Base-by-base conservation (phyloP, 805 yeast species). In the Danielia oregonensis region DNA sequence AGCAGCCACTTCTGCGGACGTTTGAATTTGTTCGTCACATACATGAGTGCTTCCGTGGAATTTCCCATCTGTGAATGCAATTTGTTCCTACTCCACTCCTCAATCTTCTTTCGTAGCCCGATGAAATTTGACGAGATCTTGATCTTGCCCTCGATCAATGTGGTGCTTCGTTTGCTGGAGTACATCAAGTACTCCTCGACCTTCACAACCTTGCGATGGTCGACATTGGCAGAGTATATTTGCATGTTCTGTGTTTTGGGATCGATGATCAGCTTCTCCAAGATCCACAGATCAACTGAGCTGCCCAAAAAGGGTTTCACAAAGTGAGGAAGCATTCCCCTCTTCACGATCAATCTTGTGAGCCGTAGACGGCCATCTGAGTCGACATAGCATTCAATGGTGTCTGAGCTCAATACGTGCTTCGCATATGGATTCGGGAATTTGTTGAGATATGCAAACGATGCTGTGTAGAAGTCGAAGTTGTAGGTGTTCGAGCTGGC, bases 331-430 rank as follows among this genome's bases (percentile, higher is more conserved):
- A 89, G 65, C 45, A 86, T 71, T 2, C 97, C 97, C 4, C 74
- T 65, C 55, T 89, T 91, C 46, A 75, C 75, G 28, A 89, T 78
- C 26, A 89, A 64, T 45, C 91, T 72, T 4, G 91, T 83, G 24
- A 85, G 78, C 45, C 76, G 73, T 29, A 89, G 69, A 32, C 77
- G 68, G 16, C 94, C 94, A 8, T 76, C 64, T 1, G 52, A 44
- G 42, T 82, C 86, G 13, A 86, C 66, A 40, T 64, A 56, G 33
- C 74, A 63, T 22, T 78, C 78, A 11, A 89, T 54, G 2, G 95
- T 84, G 55, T 89, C 97, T 17, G 78, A 79, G 6, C 95, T 82
- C 23, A 81, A 65, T 9, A 91, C 96, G 62, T 91, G 96, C 7
- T 76, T 65, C 12, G 96, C 81, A 55, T 72, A 88, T 2, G 97